Base-by-base conservation (phyloP, 2,329 filamentous ascomycete genomes). In the Dactylellina drechsleri region DNA sequence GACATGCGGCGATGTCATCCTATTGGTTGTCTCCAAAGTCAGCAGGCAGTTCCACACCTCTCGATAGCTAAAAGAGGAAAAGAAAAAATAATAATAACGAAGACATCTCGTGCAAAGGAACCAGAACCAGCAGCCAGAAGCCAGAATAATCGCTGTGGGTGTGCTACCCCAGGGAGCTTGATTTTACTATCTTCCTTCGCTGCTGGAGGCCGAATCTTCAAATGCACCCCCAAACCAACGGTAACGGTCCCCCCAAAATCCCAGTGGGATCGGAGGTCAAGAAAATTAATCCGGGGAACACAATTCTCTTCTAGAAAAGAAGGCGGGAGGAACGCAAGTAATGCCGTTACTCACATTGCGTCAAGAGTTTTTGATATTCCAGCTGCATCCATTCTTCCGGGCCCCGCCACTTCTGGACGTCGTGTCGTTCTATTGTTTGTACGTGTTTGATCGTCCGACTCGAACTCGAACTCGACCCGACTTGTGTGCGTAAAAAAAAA, bases 1-100 rank as follows among this genome's bases (percentile, higher is more conserved):
- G 56, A 79, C 78, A 53, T 77, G 65, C 43, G 77, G 78, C 50
- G 78, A 75, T 53, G 65, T 71, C 78, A 79, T 79, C 57, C 78
- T 79, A 66, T 66, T 75, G 71, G 71, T 53, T 53, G 16, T n/a
- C 12, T 26, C 16, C 41, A 53, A 16, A 13, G 71, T 75, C 59
- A 75, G 71, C 52, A 41, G 40, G 43, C 47, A 40, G 23, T 41
- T 68, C 56, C 58, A 40, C 53, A 58, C 58, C 23, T 56, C 15
- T 31, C 26, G 5, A 15, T 8, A 43, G 43, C 43, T 36, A 36
- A 36, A 36, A 36, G 31, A 36, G 31, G 2, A 36, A 36, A 36
- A 36, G 10, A 36, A 36, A 7, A 7, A 7, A 36, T 36, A 10
- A 36, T 36, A 36, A 7, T 36, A 23, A 23, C 4, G 23, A 23